Percentiles rank a stretch among this genome's conserved stretches.
These are phyloP conservation scores for Apiotrichum mycotoxinovorans DNA, from an alignment of 1,284 basidiomycete species.

Conservation along the genomic window DNA sequence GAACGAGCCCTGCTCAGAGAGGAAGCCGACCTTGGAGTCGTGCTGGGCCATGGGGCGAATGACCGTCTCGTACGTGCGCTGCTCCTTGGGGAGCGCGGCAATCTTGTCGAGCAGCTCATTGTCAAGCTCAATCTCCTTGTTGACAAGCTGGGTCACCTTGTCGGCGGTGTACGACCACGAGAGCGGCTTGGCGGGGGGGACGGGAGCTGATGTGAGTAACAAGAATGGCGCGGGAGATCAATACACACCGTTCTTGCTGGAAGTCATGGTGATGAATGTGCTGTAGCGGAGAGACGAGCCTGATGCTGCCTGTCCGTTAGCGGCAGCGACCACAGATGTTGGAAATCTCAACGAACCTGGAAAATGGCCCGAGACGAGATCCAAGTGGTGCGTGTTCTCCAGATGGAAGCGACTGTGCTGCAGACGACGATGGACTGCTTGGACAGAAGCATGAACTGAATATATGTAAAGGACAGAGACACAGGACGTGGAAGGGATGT, in stretches of 20 bases:
- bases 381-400: background rate
- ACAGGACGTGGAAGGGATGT: background rate
- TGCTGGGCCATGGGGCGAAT: slow-evolving; percentile 14
- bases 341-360: background rate
- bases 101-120: slow-evolving; percentile 11
- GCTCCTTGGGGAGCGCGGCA: slow-evolving; percentile 15
- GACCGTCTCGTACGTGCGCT: slow-evolving; percentile 20
- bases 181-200: slow-evolving; percentile 16
- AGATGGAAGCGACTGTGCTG: slow-evolving; percentile 1
- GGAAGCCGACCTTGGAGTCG: slow-evolving; percentile 6
- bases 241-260: background rate
- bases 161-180: slow-evolving; percentile 16
- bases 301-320: background rate
- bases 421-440: background rate
- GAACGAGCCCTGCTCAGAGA: slow-evolving; percentile 12
- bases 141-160: slow-evolving; percentile 4
- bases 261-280: background rate
- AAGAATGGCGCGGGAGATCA: too few relatives aligned
- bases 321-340: background rate
- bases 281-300: background rate
- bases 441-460: background rate
- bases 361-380: background rate
- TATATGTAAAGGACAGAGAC: background rate
- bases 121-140: slow-evolving; percentile 8
- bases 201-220: slow-evolving; percentile 7